A percentile compares a stretch with the other conserved stretches of the same genome.
Evolutionary conservation across 805 yeast genomes (phyloP).

Genomic region (Teunomyces tritomae): DNA sequence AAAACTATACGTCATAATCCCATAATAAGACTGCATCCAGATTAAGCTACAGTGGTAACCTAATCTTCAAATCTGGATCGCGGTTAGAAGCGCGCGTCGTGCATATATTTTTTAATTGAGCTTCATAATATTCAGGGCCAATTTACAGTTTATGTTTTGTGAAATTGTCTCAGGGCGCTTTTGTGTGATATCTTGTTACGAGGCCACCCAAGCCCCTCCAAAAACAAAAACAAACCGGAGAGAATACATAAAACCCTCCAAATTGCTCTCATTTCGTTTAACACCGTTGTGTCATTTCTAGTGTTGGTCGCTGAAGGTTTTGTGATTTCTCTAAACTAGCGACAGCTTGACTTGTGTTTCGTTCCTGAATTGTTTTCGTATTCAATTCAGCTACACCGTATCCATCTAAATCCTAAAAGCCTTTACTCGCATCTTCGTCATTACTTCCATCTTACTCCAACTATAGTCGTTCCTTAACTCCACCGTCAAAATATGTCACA

Average conservation of each 20-base stretch:
- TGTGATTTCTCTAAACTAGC: slow-evolving; percentile 2
- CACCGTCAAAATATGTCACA: slow-evolving; percentile 8
- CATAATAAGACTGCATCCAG: not conserved
- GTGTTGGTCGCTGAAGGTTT: not conserved
- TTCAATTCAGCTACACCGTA: slow-evolving; percentile 2
- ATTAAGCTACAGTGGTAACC: slow-evolving; percentile 1
- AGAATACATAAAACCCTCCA: slow-evolving; percentile 4
- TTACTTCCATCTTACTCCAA: slow-evolving; percentile 1
- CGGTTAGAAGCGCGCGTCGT: slow-evolving; percentile 1
- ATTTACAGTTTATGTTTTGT: slow-evolving; percentile 4
- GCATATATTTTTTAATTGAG: slow-evolving; percentile 1
- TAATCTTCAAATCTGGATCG: slow-evolving; percentile 2
- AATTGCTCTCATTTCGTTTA: not conserved
- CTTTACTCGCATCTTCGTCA: slow-evolving; percentile 2
- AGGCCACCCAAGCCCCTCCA: slow-evolving; percentile 4
- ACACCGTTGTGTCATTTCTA: not conserved
- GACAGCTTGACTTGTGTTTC: not conserved
- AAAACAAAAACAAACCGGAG: slow-evolving; percentile 3
- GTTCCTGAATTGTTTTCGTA: not conserved
- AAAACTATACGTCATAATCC: not conserved
- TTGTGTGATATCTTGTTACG: slow-evolving; percentile 3
- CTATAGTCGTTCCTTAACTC: slow-evolving; percentile 10
- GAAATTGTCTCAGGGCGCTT: slow-evolving; percentile 2
- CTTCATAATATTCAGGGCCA: slow-evolving; percentile 3
- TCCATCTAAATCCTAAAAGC: not conserved